phyloP scores from a whole-genome alignment of 2,329 filamentous ascomycete genomes.

The Fusarium musae region DNA sequence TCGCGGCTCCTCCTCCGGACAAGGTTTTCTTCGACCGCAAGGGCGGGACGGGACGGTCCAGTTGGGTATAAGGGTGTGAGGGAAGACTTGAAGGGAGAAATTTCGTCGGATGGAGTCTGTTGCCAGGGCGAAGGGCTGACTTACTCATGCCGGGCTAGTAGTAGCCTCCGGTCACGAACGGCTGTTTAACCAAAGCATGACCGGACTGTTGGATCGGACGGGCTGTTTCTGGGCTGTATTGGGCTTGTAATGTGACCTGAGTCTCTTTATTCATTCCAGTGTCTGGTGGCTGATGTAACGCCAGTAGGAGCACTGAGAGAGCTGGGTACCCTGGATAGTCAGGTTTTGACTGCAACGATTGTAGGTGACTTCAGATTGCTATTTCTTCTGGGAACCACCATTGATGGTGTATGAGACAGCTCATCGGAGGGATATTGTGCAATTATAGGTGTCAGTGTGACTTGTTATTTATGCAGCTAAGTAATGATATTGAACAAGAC shows the following conservation, averaged over 20 bases:
- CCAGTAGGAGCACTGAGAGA: not conserved
- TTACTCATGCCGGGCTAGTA: slow-evolving; percentile 2
- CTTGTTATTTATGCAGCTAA: not conserved
- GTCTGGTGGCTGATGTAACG: not conserved
- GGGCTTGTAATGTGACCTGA: slow-evolving; percentile 4
- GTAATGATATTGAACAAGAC: not conserved
- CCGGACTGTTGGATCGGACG: not conserved
- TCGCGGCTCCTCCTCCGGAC: not conserved
- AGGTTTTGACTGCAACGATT: not conserved
- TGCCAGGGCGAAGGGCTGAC: not conserved
- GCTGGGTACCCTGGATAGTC: not conserved
- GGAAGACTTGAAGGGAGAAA: not conserved
- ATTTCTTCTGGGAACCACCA: not conserved
- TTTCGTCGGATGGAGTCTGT: not conserved
- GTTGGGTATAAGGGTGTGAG: slow-evolving; percentile 1
- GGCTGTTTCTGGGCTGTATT: slow-evolving; percentile 6
- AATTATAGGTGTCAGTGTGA: not conserved
- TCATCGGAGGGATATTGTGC: too few relatives aligned
- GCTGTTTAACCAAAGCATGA: not conserved
- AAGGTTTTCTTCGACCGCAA: slow-evolving; percentile 10
- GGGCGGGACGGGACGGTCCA: slow-evolving; percentile 33
- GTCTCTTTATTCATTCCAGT: slow-evolving; percentile 26
- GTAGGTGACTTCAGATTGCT: not conserved
- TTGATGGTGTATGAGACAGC: not conserved
- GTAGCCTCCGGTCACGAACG: not conserved